These are phyloP conservation scores for Aureobasidium melanogenum DNA, from an alignment of 2,329 filamentous ascomycete genomes.

Conservation along the genomic window DNA sequence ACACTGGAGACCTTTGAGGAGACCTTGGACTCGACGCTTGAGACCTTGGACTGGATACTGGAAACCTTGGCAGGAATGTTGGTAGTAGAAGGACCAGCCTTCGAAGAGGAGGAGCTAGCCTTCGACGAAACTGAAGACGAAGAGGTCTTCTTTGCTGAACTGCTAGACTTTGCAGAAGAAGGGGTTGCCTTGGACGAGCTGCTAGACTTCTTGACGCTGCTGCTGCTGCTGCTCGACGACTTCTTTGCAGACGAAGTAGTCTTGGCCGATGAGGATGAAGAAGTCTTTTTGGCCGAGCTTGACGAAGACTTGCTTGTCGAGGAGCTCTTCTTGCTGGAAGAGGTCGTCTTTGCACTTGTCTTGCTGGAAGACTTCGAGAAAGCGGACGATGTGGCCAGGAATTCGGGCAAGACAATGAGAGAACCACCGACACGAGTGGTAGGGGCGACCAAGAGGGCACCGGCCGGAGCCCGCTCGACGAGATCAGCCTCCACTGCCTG, in stretches of 20 bases:
- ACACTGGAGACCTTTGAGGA: not conserved
- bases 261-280: not conserved
- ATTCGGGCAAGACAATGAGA: not conserved
- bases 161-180: not conserved
- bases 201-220: not conserved
- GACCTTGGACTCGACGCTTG: not conserved
- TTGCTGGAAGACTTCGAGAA: not conserved
- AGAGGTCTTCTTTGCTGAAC: not conserved
- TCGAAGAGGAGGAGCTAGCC: not conserved
- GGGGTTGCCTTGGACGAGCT: not conserved
- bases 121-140: not conserved
- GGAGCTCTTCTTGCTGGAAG: conserved; percentile 1
- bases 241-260: not conserved
- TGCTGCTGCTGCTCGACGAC: not conserved
- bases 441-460: not conserved
- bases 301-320: not conserved
- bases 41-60: not conserved
- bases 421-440: conserved; percentile 3
- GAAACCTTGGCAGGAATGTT: not conserved
- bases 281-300: conserved; percentile 1
- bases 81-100: not conserved
- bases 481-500: not conserved
- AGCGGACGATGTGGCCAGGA: not conserved
- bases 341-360: not conserved
- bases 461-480: not conserved